phyloP scores from a whole-genome alignment of 306 rosid genomes.

The Morella rubra region DNA sequence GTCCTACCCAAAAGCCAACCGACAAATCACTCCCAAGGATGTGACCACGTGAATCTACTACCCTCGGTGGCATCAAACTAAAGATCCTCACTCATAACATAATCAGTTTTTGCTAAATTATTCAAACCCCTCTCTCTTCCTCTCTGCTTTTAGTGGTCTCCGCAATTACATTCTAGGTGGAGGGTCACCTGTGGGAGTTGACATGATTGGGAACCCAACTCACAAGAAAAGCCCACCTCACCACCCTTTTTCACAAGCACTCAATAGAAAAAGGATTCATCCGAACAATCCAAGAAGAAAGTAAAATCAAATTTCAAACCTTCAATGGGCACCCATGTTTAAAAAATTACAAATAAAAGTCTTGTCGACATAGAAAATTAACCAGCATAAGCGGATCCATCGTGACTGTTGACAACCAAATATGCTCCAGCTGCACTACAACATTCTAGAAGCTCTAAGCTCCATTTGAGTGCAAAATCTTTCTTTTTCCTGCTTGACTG shows the following conservation, averaged over 20 bases:
- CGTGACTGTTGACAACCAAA: constrained; percentile 39
- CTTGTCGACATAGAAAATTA: constrained; percentile 7
- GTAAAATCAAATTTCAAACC: constrained; percentile 20
- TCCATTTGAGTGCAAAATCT: constrained; percentile 24
- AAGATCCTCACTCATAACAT: constrained; percentile 15
- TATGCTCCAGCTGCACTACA: constrained; percentile 28
- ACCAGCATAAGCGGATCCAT: constrained; percentile 44
- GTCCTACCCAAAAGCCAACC: background rate
- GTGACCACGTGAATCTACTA: constrained; percentile 21
- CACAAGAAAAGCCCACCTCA: constrained; percentile 28
- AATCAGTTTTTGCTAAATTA: constrained; percentile 12
- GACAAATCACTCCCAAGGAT: background rate
- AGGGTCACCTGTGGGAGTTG: constrained; percentile 26
- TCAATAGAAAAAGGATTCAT: constrained; percentile 29
- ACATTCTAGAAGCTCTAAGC: constrained; percentile 63
- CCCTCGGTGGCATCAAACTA: background rate
- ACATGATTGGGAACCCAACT: constrained; percentile 42
- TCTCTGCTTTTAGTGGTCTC: constrained; percentile 18
- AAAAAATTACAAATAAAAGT: background rate
- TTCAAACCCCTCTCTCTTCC: background rate
- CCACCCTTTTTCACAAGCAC: constrained; percentile 35
- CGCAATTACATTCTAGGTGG: constrained; percentile 39
- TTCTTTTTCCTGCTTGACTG: constrained; percentile 47
- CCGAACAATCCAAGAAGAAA: constrained; percentile 17
- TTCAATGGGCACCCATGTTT: constrained; percentile 28